A percentile compares a stretch with the other conserved stretches of the same genome.
Evolutionary conservation across 225 moss, liverwort and hornwort species (phyloP).

Genomic region (Lunularia cruciata): DNA sequence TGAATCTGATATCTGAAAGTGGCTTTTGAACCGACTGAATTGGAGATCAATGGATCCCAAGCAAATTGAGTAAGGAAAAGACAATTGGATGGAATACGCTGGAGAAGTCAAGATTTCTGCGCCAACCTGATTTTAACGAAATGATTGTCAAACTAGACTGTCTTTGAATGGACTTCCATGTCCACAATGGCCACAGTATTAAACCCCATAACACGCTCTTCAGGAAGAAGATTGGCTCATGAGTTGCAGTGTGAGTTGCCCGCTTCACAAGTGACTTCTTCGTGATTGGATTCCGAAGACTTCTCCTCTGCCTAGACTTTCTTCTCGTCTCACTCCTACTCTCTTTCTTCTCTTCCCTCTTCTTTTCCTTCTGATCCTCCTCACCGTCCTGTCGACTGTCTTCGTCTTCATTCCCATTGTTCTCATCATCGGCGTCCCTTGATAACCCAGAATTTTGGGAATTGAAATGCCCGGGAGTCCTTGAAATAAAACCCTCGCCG

Average conservation of each 20-base stretch:
- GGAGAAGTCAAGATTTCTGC: not conserved
- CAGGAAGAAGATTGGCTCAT: slow-evolving; percentile 63
- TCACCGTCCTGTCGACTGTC: not conserved
- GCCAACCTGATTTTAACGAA: slow-evolving; percentile 69
- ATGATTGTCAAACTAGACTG: slow-evolving; percentile 55
- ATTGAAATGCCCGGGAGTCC: not conserved
- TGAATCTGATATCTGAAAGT: too few relatives aligned
- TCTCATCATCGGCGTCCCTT: not conserved
- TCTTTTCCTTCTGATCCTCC: not conserved
- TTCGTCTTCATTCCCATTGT: not conserved
- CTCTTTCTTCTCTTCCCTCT: not conserved
- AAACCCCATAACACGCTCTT: slow-evolving; percentile 58
- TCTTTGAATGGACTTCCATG: slow-evolving; percentile 59
- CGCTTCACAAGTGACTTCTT: slow-evolving; percentile 71
- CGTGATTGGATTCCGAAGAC: slow-evolving; percentile 59
- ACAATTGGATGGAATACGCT: too few relatives aligned
- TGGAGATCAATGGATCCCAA: too few relatives aligned
- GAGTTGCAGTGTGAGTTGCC: slow-evolving; percentile 62
- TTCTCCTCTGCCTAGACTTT: slow-evolving; percentile 30
- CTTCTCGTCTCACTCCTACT: not conserved
- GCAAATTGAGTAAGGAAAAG: too few relatives aligned
- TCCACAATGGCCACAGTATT: slow-evolving; percentile 82
- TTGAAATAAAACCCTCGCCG: not conserved
- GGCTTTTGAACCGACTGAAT: too few relatives aligned
- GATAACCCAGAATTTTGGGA: not conserved